phyloP scores from a whole-genome alignment of 352 stramenopile genomes.

The Phytophthora idaei region DNA sequence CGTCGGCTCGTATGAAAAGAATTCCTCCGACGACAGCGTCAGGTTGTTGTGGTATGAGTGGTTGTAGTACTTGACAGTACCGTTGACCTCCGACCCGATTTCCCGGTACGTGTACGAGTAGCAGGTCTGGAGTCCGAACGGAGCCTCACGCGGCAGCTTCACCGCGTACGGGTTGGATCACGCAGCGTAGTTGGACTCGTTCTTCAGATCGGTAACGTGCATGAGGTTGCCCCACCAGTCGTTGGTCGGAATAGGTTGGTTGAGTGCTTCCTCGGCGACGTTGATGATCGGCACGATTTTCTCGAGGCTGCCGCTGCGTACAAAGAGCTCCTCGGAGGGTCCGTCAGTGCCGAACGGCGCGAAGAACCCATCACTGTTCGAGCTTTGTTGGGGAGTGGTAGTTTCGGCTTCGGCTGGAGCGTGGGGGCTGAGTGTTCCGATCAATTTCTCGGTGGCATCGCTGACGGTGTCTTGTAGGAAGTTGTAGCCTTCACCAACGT shows the following conservation, averaged over 20 bases:
- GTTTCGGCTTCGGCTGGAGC: neutral
- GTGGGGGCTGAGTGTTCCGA: constrained; percentile 17
- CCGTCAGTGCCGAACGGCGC: constrained; percentile 48
- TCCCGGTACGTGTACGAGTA: constrained; percentile 71
- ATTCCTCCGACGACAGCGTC: constrained; percentile 65
- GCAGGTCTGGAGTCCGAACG: constrained; percentile 58
- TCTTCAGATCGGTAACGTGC: constrained; percentile 49
- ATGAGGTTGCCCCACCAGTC: constrained; percentile 87
- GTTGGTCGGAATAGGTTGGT: constrained; percentile 74
- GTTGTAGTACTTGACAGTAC: constrained; percentile 61
- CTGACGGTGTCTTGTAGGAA: constrained; percentile 18
- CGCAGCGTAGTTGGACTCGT: constrained; percentile 49
- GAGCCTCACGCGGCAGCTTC: constrained; percentile 48
- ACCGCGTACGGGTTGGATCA: constrained; percentile 78
- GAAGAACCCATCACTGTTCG: constrained; percentile 30
- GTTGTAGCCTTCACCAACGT: constrained; percentile 29
- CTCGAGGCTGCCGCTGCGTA: constrained; percentile 45
- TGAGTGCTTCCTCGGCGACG: constrained; percentile 51
- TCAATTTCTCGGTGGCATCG: constrained; percentile 16
- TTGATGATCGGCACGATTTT: constrained; percentile 66
- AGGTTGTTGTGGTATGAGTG: constrained; percentile 73
- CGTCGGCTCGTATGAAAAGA: constrained; percentile 46
- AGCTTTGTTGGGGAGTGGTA: constrained; percentile 7
- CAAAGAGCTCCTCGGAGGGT: constrained; percentile 52
- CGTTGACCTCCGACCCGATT: constrained; percentile 47